A percentile compares a stretch with the other conserved stretches of the same genome.
Conservation (phyloP, 1,139 yeast genomes). For the Sugiyamaella pinicola region DNA sequence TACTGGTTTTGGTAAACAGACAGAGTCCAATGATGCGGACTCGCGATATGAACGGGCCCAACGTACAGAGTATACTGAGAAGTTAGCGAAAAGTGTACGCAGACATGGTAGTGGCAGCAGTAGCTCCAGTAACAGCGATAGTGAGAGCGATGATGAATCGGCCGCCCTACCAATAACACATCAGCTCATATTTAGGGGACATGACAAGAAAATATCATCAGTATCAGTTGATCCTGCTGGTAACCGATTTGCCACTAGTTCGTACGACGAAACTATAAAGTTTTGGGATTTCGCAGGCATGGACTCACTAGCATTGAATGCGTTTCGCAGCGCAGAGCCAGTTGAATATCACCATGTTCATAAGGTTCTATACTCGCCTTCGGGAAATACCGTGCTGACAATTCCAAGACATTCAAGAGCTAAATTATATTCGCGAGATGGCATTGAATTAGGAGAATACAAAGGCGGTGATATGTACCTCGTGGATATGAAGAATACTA, state of each 20-base stretch:
- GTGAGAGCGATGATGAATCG: conserved; percentile 34
- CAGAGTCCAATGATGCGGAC: conserved; percentile 12
- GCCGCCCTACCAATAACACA: conserved; percentile 41
- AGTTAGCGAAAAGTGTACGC: conserved; percentile 4
- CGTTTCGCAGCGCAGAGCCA: conserved; percentile 41
- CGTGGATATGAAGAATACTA: conserved; percentile 44
- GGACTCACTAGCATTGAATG: conserved; percentile 34
- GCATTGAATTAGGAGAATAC: conserved; percentile 36
- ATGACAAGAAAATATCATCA: conserved; percentile 37
- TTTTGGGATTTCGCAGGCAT: conserved; percentile 44
- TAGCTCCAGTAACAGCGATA: conserved; percentile 20
- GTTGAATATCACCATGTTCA: conserved; percentile 38
- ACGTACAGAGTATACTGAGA: conserved; percentile 28
- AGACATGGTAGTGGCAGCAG: conserved; percentile 13
- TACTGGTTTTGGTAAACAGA: conserved; percentile 28
- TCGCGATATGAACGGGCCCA: conserved; percentile 25
- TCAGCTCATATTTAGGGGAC: conserved; percentile 37
- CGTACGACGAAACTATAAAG: conserved; percentile 38
- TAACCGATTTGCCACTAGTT: conserved; percentile 38
- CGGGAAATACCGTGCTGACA: conserved; percentile 36
- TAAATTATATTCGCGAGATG: conserved; percentile 36
- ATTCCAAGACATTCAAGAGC: conserved; percentile 38
- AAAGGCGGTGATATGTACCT: conserved; percentile 45
- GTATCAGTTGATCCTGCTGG: conserved; percentile 41
- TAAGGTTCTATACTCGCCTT: conserved; percentile 32